These are phyloP conservation scores for Aspergillus campestris DNA, from an alignment of 495 filamentous ascomycete genomes.

Conservation along the genomic window DNA sequence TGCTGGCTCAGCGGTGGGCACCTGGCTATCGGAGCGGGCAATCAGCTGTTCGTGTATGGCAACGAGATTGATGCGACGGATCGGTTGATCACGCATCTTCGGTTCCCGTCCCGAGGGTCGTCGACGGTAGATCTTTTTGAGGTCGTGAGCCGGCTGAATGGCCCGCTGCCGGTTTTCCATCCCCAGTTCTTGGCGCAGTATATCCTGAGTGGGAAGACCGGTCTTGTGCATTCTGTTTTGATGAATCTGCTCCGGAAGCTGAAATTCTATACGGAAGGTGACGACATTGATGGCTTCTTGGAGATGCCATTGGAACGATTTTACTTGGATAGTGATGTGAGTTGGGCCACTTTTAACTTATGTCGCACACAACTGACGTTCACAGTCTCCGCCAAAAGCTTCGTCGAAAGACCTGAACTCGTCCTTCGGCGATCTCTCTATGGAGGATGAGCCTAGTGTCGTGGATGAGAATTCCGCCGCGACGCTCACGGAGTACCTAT, in stretches of 20 bases:
- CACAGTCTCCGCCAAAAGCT: conserved; percentile 27
- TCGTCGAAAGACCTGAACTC: conserved; percentile 45
- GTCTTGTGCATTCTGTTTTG: conserved; percentile 65
- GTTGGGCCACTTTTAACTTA: neutral
- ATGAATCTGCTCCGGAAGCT: conserved; percentile 67
- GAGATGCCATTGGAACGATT: conserved; percentile 67
- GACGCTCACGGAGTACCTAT: conserved; percentile 70
- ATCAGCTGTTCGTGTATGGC: conserved; percentile 85
- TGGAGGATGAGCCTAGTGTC: conserved; percentile 52
- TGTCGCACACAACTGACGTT: conserved; percentile 17
- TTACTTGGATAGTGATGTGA: conserved; percentile 45
- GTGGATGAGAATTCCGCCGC: conserved; percentile 67
- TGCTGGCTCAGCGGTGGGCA: conserved; percentile 80
- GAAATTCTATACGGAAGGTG: conserved; percentile 77
- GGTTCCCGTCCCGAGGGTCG: conserved; percentile 48
- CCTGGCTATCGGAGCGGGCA: conserved; percentile 81
- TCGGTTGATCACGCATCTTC: conserved; percentile 54
- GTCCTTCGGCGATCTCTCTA: conserved; percentile 44
- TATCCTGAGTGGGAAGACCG: conserved; percentile 71
- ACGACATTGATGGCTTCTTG: conserved; percentile 71
- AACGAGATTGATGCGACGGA: conserved; percentile 58
- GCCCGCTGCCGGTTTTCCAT: conserved; percentile 84
- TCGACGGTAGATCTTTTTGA: conserved; percentile 61
- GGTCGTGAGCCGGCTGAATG: conserved; percentile 73
- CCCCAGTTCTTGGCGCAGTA: conserved; percentile 88